Evolutionary conservation across 1,284 basidiomycete genomes (phyloP).

Genomic region (Ceratobasidium sp.): DNA sequence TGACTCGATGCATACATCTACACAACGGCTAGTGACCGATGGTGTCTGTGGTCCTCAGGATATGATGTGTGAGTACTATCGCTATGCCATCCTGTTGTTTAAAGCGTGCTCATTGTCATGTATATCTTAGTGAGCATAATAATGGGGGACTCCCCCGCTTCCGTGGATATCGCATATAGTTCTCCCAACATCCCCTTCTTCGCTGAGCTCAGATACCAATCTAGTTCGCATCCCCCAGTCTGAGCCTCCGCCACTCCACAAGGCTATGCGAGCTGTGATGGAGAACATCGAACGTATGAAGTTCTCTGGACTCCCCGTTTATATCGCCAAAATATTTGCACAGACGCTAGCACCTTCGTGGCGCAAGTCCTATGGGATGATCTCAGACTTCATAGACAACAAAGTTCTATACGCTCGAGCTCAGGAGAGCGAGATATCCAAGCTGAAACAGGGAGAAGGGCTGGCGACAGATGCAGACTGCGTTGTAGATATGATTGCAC

Average conservation of each 20-base stretch:
- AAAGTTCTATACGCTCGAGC: conserved; percentile 9
- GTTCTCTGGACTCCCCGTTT: background rate
- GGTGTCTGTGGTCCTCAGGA: conserved; percentile 10
- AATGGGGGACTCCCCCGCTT: background rate
- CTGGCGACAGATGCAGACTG: conserved; percentile 37
- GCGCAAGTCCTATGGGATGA: background rate
- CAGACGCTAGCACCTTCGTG: conserved; percentile 7
- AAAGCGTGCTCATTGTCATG: background rate
- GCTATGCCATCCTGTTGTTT: background rate
- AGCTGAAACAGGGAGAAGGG: background rate
- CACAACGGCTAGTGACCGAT: background rate
- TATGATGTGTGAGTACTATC: conserved; percentile 2
- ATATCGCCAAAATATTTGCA: conserved; percentile 2
- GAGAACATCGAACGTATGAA: background rate
- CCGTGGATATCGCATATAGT: conserved; percentile 4
- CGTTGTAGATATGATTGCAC: conserved; percentile 27
- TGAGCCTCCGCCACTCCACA: background rate
- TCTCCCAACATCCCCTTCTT: conserved; percentile 10
- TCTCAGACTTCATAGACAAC: background rate
- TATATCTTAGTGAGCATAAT: conserved; percentile 8
- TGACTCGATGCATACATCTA: background rate
- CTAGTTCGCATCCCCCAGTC: background rate
- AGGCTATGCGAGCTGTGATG: conserved; percentile 1
- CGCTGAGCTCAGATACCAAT: background rate
- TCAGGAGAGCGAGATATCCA: background rate